Evolutionary conservation across 2,329 filamentous ascomycete genomes (phyloP).

Genomic region (Aspergillus pseudoglaucus): DNA sequence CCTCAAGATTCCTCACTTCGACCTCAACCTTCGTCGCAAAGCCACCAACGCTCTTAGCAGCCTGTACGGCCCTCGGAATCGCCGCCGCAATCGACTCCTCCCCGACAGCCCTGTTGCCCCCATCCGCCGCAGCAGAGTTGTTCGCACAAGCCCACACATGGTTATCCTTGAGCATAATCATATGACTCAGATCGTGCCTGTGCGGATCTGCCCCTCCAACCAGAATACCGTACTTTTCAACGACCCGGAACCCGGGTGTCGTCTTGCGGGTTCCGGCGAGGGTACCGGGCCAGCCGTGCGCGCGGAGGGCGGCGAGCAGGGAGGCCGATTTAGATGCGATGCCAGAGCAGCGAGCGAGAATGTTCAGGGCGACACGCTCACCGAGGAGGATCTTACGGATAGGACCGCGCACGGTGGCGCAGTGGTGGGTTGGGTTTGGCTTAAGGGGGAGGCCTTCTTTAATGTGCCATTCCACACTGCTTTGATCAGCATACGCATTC

Average conservation of each 20-base stretch:
- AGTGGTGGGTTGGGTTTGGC: slow-evolving; percentile 42
- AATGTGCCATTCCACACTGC: slow-evolving; percentile 75
- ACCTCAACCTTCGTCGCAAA: slow-evolving; percentile 95
- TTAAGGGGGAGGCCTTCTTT: slow-evolving; percentile 66
- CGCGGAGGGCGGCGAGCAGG: slow-evolving; percentile 47
- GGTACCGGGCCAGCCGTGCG: slow-evolving; percentile 68
- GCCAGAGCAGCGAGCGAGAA: slow-evolving; percentile 82
- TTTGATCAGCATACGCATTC: background rate
- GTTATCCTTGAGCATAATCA: slow-evolving; percentile 99
- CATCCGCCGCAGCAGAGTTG: slow-evolving; percentile 22
- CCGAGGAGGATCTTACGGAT: slow-evolving; percentile 79
- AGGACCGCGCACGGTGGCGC: slow-evolving; percentile 81
- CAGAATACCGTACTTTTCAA: slow-evolving; percentile 98
- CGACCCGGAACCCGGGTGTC: slow-evolving; percentile 86
- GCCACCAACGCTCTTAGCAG: slow-evolving; percentile 76
- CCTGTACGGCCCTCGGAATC: slow-evolving; percentile 77
- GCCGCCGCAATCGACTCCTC: slow-evolving; percentile 44
- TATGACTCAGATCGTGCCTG: slow-evolving; percentile 80
- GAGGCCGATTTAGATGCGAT: slow-evolving; percentile 61
- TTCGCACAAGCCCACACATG: slow-evolving; percentile 82
- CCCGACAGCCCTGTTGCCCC: slow-evolving; percentile 13
- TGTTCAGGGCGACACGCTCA: slow-evolving; percentile 87
- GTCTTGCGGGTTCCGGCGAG: slow-evolving; percentile 96
- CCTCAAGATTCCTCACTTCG: slow-evolving; percentile 79
- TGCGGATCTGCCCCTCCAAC: slow-evolving; percentile 89